Conservation (phyloP, 2,329 filamentous ascomycete species). For the Coleophoma crateriformis region DNA sequence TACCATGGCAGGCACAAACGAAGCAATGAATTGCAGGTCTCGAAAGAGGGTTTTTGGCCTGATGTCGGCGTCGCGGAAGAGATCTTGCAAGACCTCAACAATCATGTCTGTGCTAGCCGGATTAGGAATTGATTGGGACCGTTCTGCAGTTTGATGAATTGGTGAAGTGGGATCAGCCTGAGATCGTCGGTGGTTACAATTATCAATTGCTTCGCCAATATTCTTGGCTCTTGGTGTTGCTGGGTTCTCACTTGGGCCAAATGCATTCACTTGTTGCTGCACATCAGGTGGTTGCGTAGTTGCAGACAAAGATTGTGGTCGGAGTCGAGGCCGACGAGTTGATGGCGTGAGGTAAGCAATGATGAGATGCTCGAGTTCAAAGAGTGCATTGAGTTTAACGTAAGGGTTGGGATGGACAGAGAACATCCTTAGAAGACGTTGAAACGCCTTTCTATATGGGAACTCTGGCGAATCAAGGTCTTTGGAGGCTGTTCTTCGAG, state of each 20-base stretch:
- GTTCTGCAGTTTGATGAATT: conserved; percentile 71
- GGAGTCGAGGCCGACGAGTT: conserved; percentile 22
- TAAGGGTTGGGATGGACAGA: conserved; percentile 85
- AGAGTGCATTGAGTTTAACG: conserved; percentile 75
- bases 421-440: conserved; percentile 76
- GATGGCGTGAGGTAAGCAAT: conserved; percentile 63
- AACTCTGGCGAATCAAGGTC: conserved; percentile 47
- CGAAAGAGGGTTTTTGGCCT: conserved; percentile 78
- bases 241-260: conserved; percentile 18
- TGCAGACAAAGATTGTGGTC: conserved; percentile 19
- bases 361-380: conserved; percentile 79
- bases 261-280: conserved; percentile 21
- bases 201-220: conserved; percentile 64
- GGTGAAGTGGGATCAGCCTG: conserved; percentile 58
- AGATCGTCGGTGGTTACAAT: conserved; percentile 61
- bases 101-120: conserved; percentile 42
- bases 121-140: conserved; percentile 43
- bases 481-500: conserved; percentile 18
- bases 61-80: conserved; percentile 63
- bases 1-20: conserved; percentile 55
- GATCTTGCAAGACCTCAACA: conserved; percentile 57
- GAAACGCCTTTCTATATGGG: conserved; percentile 75
- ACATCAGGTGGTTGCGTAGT: conserved; percentile 52
- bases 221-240: conserved; percentile 34
- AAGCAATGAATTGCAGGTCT: conserved; percentile 70